Percentiles rank a stretch among this genome's conserved stretches.
Conservation (phyloP, 2,329 filamentous ascomycete species). For the Acephala macrosclerotiorum region DNA sequence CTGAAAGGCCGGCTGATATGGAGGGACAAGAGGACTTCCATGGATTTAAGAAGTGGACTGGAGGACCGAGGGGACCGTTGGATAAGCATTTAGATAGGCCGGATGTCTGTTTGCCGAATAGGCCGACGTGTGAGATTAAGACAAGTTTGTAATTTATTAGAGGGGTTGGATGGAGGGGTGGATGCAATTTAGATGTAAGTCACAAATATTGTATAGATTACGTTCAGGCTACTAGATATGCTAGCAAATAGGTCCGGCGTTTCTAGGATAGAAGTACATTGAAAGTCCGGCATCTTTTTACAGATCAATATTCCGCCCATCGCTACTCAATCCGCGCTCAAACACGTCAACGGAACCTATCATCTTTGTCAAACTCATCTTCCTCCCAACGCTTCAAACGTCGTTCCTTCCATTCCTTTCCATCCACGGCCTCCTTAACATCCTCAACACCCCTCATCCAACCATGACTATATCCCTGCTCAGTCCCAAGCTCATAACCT, state of each 20-base stretch:
- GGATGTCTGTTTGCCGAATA: constrained; percentile 32
- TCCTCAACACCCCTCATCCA: background rate
- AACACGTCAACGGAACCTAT: too few relatives aligned
- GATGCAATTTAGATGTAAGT: background rate
- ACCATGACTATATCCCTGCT: background rate
- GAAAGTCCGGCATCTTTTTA: background rate
- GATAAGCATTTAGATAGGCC: constrained; percentile 62
- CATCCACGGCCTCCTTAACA: background rate
- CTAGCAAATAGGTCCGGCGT: background rate
- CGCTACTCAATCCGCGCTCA: too few relatives aligned
- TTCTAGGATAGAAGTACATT: too few relatives aligned
- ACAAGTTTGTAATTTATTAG: constrained; percentile 8
- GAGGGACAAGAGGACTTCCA: constrained; percentile 50
- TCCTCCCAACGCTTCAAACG: background rate
- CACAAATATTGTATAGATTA: background rate
- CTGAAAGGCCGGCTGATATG: constrained; percentile 70
- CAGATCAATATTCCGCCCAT: background rate
- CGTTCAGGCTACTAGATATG: background rate
- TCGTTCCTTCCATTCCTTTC: background rate
- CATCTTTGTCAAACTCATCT: background rate
- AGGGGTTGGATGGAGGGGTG: background rate
- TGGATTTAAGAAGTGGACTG: constrained; percentile 53
- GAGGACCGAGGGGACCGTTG: constrained; percentile 64
- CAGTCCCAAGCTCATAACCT: background rate
- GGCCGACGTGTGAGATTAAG: constrained; percentile 21